Base-by-base conservation (phyloP, 2,329 filamentous ascomycete species). In the Neopestalotiopsis clavispora region DNA sequence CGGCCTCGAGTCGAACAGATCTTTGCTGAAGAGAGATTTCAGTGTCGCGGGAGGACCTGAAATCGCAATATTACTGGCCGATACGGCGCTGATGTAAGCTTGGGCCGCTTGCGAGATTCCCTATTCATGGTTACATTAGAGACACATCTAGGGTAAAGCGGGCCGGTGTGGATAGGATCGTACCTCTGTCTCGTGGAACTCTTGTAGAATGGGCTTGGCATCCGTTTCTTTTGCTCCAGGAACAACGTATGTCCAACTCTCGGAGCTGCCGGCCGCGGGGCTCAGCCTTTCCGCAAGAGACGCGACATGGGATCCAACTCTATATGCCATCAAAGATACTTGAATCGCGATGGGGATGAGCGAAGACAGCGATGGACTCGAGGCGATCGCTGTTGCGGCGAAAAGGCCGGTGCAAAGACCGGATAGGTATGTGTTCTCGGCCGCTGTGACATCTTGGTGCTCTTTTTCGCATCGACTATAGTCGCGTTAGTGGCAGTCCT, bases 381-480 rank as follows among this genome's bases (percentile, higher is more conserved):
- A 89, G 13, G 90, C 87, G 68, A 92, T 87, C 17, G 90, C 91
- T 13, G 87, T 83, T n/a, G 89, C 91, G n/a, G 91, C 90, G 73
- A 93, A 87, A 28, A 91, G 83, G 65, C 91, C 91, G 56, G 90
- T 91, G 82, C 91, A 92, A 58, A 93, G 85, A 69, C 90, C 91
- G 34, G 92, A 84, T 30, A 90, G 82, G 75, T 86, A 82, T 14
- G 84, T 87, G 80, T 88, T 78, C 75, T 83, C 75, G 77, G 84
- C 77, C 74, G 80, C 70, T 75, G 87, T 77, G 78, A 81, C 79
- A 85, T 89, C 81, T 78, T 85, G 77, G 79, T 86, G 82, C 82
- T 88, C 80, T 84, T 85, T 86, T 72, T 87, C 85, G 40, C 80
- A 80, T 67, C 85, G 83, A 71, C 85, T 87, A 69, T 65, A 56